Evolutionary conservation across 345 rosid genomes (phyloP).

Genomic region (Bruguiera parviflora): DNA sequence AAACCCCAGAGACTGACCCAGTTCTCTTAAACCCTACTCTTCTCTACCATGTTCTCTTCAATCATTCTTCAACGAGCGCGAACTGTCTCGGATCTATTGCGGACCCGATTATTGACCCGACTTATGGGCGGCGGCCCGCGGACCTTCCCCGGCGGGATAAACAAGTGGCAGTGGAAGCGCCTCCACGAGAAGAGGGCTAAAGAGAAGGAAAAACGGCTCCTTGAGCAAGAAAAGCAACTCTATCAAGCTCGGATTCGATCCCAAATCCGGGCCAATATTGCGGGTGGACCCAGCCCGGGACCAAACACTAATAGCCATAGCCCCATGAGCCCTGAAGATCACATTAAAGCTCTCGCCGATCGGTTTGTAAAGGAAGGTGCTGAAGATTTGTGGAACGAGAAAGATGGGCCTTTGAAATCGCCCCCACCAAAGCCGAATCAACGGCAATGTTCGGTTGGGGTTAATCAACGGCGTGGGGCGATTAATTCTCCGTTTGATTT

Average conservation of each 20-base stretch:
- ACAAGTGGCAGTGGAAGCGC: constrained; percentile 99
- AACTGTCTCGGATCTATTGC: constrained; percentile 21
- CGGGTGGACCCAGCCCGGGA: constrained; percentile 28
- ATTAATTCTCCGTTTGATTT: constrained; percentile 46
- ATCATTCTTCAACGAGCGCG: constrained; percentile 20
- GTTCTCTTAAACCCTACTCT: neutral
- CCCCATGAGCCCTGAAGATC: constrained; percentile 59
- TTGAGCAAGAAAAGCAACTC: constrained; percentile 88
- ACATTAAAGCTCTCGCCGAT: constrained; percentile 74
- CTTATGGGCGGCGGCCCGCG: constrained; percentile 96
- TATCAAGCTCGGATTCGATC: constrained; percentile 76
- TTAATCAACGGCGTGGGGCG: constrained; percentile 5
- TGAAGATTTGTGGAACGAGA: constrained; percentile 85
- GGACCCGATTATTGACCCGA: constrained; percentile 38
- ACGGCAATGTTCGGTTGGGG: constrained; percentile 20
- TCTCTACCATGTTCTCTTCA: constrained; percentile 10
- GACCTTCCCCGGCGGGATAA: constrained; percentile 86
- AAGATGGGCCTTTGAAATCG: constrained; percentile 62
- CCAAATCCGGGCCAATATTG: constrained; percentile 55
- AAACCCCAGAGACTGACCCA: neutral
- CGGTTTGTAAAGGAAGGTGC: constrained; percentile 89
- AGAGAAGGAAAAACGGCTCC: constrained; percentile 83
- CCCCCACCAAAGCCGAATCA: constrained; percentile 16
- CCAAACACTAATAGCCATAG: constrained; percentile 20
- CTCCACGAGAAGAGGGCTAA: constrained; percentile 88